Evolutionary conservation across 176 grass and related monocot genomes (phyloP), one percentile per base, ranked within the genome.

Genomic region (Otatea glauca): DNA sequence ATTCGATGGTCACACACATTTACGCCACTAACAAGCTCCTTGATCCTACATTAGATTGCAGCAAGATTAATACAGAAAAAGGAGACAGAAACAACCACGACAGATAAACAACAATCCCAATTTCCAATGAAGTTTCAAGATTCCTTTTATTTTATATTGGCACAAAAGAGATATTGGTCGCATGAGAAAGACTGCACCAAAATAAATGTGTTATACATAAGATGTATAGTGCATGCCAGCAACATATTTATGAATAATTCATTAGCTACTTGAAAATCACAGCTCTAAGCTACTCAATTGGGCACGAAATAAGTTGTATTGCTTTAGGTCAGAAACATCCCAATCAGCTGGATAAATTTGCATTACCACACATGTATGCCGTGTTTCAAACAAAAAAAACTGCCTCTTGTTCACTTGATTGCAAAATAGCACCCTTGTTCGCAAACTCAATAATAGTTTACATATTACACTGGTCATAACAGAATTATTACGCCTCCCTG

Each of bases 11-110:
- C 49, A 76, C 75, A 67, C 72, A 51, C 4, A 12, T 74, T 77
- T 69, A 68, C 45, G 74, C 55, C 35, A 9, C 47, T 83, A 77
- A 82, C 77, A 68, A 94, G 83, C 65, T 91, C 86, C 70, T 91
- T 88, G 39, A 94, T 88, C 86, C 92, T 94, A 84, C 68, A 74
- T 86, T 75, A 60, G 44, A 66, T 82, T 78, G 79, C 68, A 65
- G 16, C 3, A 17, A 70, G 9, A 67, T 82, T 77, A 78, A 74
- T 74, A 81, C 42, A 75, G 4, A 27, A 85, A 54, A 56, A 75
- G 20, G 45, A 67, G 72, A 83, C 44, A 44, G 10, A 72, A 47
- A 65, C 6, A 74, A 24, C 48, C 23, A 11, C 8, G 35, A 50
- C 32, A 41, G 6, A 29, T 0, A 73, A 38, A 77, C 32, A 77